Evolutionary conservation across 1,284 basidiomycete species (phyloP), one percentile per base, ranked within the genome.

Genomic region (Anthracocystis setariae): DNA sequence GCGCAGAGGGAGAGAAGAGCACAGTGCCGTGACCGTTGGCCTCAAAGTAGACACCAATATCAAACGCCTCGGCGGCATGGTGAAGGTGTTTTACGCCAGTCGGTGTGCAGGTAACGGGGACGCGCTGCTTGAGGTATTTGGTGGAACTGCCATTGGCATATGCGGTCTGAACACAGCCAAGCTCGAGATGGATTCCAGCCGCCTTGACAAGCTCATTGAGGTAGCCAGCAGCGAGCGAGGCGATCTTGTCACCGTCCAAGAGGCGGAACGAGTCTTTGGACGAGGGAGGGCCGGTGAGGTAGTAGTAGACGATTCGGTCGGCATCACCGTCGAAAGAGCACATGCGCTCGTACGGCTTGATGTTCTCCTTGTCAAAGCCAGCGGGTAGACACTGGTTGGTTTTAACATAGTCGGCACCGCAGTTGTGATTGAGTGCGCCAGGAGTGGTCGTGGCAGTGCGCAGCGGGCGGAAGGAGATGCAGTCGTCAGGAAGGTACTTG

Each of bases 21-120:
- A 98, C 93, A 1, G 96, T 99, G 38, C 96, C 96, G 79, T 99
- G 96, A 0, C 96, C 96, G 82, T 99, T 99, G 50, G 96, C 96
- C 84, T 99, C 96, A 80, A 99, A 99, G 86, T 99, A 99, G 45
- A 98, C 93, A 25, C 96, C 96, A 70, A 98, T 88, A 81, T 94
- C 90, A 84, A 91, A 98, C 73, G 90, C 88, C 79, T 95, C 92
- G 8, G 96, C 96, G 8, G 94, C 96, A 83, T 98, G 95, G 82
- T 99, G 96, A 47, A 98, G 88, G 83, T 98, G 91, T 85, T 99
- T 99, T 66, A 99, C 96, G 38, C 96, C 96, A 8, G 96, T 99
- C 7, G 94, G 87, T 2, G 96, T 94, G 84, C 96, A 99, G 76
- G 90, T 91, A 20, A 98, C 93, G 32, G 96, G 94, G 21, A 98